Evolutionary conservation across 345 rosid species (phyloP).

Genomic region (Pelargonium nanum): DNA sequence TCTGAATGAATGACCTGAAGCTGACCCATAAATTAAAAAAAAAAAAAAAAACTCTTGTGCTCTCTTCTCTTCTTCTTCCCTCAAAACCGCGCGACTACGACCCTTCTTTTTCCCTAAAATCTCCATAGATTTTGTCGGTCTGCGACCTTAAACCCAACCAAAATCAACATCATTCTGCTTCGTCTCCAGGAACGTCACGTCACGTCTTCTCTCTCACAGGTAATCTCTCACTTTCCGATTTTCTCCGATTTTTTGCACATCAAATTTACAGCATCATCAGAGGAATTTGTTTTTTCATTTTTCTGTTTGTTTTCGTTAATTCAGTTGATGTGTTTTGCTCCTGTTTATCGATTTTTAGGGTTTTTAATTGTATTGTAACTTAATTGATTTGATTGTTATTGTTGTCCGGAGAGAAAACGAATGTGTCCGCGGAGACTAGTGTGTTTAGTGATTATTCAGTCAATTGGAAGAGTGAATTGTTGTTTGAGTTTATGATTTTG

Average conservation of each 20-base stretch:
- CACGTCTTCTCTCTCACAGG: background rate
- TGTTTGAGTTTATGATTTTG: background rate
- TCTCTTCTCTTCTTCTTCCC: background rate
- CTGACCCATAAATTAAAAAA: background rate
- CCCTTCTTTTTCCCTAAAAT: background rate
- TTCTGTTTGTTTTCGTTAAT: background rate
- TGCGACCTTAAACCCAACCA: background rate
- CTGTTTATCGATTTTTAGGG: background rate
- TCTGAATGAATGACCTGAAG: background rate
- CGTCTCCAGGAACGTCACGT: background rate
- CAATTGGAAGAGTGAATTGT: background rate
- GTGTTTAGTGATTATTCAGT: background rate
- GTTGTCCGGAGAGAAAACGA: background rate
- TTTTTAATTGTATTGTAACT: too few relatives aligned
- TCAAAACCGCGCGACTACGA: background rate
- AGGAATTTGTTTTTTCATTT: too few relatives aligned
- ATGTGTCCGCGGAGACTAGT: background rate
- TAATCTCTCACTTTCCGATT: background rate
- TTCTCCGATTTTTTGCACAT: background rate
- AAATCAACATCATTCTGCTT: background rate
- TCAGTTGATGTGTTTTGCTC: background rate
- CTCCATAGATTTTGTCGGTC: background rate
- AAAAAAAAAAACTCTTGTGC: background rate
- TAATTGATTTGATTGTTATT: background rate
- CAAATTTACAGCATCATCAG: too few relatives aligned